Evolutionary conservation across 2,329 filamentous ascomycete species (phyloP).

Genomic region (Basipetospora chlamydospora): DNA sequence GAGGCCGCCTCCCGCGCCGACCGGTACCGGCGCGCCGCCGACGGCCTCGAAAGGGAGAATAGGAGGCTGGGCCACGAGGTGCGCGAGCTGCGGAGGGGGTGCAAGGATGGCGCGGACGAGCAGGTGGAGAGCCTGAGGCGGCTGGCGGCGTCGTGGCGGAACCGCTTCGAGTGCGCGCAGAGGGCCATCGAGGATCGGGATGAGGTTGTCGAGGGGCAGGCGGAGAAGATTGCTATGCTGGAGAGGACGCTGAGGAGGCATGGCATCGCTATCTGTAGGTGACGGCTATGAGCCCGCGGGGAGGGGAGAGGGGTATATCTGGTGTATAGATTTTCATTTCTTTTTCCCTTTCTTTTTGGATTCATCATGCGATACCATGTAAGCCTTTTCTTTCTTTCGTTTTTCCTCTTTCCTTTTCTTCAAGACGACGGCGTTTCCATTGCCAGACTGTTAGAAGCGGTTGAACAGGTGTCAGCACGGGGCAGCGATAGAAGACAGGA

Average conservation of each 20-base stretch:
- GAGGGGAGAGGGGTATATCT: not conserved
- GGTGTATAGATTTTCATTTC: not conserved
- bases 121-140: slow-evolving; percentile 5
- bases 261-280: slow-evolving; percentile 1
- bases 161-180: slow-evolving; percentile 2
- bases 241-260: slow-evolving; percentile 3
- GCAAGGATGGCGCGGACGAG: slow-evolving; percentile 6
- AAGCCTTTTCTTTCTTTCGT: not conserved
- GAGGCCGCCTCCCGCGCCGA: slow-evolving; percentile 21
- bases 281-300: not conserved
- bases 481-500: too few species aligned
- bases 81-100: slow-evolving; percentile 17
- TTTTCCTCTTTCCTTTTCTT: not conserved
- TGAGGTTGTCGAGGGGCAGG: slow-evolving; percentile 6
- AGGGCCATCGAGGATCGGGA: slow-evolving; percentile 5
- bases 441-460: too few species aligned
- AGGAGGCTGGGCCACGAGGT: slow-evolving; percentile 21
- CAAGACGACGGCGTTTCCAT: too few species aligned
- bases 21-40: slow-evolving; percentile 18
- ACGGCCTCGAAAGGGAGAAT: slow-evolving; percentile 22
- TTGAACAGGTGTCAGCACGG: too few species aligned
- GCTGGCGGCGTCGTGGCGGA: slow-evolving; percentile 3
- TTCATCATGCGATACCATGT: not conserved
- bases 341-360: not conserved
- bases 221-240: slow-evolving; percentile 1